Conservation (phyloP, 306 rosid genomes). For the Purshia tridentata region DNA sequence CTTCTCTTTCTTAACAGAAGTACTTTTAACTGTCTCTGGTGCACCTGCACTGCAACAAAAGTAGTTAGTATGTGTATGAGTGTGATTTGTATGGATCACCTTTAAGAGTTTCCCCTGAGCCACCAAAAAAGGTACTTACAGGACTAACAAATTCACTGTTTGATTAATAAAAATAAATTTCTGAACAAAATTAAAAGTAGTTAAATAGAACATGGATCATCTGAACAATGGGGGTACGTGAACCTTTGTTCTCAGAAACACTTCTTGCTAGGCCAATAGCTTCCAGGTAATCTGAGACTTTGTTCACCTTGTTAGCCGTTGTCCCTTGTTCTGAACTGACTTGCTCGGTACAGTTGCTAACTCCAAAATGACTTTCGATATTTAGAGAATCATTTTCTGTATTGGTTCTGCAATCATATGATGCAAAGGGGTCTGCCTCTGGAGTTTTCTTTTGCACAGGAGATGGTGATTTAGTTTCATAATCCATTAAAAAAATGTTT, state of each 20-base stretch:
- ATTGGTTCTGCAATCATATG: too few species aligned
- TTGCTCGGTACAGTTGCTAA: neutral
- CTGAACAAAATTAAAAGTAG: neutral
- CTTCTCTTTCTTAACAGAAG: slow-evolving; percentile 49
- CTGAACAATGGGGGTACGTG: neutral
- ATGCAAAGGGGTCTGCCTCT: slow-evolving; percentile 27
- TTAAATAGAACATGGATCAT: slow-evolving; percentile 8
- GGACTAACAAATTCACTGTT: slow-evolving; percentile 1
- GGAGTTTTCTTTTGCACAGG: slow-evolving; percentile 30
- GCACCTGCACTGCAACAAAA: slow-evolving; percentile 48
- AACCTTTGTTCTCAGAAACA: slow-evolving; percentile 53
- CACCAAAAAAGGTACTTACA: neutral
- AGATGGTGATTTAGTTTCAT: slow-evolving; percentile 59
- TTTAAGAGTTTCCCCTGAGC: neutral
- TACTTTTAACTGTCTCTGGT: slow-evolving; percentile 35
- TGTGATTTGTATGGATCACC: too few species aligned
- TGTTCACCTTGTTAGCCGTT: slow-evolving; percentile 37
- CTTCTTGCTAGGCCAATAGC: slow-evolving; percentile 39
- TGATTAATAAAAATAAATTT: neutral
- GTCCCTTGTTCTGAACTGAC: slow-evolving; percentile 39
- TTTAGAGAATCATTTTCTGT: too few species aligned
- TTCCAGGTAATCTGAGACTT: slow-evolving; percentile 40
- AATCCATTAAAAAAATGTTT: slow-evolving; percentile 85
- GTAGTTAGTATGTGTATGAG: neutral
- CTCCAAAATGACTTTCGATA: too few species aligned